Evolutionary conservation across 2,329 filamentous ascomycete genomes (phyloP).

Genomic region (Phaeophleospora eucalypticola): DNA sequence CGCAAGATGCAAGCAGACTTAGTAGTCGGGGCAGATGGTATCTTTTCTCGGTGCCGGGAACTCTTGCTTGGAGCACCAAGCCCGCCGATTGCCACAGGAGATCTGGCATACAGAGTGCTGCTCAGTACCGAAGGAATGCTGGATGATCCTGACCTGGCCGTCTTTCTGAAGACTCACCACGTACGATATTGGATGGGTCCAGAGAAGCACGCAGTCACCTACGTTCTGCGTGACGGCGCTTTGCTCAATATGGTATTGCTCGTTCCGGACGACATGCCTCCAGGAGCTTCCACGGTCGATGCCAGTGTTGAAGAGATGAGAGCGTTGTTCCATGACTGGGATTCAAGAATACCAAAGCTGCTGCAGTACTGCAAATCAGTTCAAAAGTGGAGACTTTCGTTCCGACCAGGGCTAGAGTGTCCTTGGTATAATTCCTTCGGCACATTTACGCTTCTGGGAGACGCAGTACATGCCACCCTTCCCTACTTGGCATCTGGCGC

Average conservation of each 20-base stretch:
- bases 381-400: conserved; percentile 59
- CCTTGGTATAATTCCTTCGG: conserved; percentile 55
- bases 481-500: conserved; percentile 59
- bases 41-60: conserved; percentile 42
- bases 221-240: conserved; percentile 46
- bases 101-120: conserved; percentile 49
- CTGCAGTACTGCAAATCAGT: conserved; percentile 55
- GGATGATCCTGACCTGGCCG: conserved; percentile 44
- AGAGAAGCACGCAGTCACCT: conserved; percentile 51
- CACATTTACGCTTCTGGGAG: conserved; percentile 57
- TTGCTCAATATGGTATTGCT: conserved; percentile 51
- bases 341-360: conserved; percentile 47
- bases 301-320: conserved; percentile 54
- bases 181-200: conserved; percentile 54
- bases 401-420: conserved; percentile 49
- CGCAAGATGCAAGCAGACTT: conserved; percentile 39
- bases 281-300: conserved; percentile 41
- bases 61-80: conserved; percentile 44
- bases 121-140: conserved; percentile 45
- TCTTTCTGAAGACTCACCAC: conserved; percentile 46
- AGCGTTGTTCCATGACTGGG: conserved; percentile 54
- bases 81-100: conserved; percentile 48
- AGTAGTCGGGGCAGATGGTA: conserved; percentile 48
- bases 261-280: conserved; percentile 49
- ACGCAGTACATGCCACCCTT: conserved; percentile 61